Evolutionary conservation across 805 yeast species (phyloP), one percentile per base, ranked within the genome.

Genomic region (Myxozyma geophila): DNA sequence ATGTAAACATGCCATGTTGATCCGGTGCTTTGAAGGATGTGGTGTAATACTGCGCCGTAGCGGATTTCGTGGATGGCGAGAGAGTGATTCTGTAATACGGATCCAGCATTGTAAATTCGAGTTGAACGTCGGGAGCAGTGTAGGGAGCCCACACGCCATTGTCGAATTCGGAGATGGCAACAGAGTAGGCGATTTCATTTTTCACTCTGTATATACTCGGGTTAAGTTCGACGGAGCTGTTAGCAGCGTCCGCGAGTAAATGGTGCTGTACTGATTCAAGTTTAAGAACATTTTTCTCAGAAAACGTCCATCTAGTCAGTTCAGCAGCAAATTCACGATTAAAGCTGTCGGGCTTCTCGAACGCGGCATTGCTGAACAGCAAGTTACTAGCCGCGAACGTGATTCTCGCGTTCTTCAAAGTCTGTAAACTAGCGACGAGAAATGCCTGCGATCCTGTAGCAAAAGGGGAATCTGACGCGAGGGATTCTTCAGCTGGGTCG

Each of bases 1-100:
- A 92, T 1, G 97, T 89, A 79, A 92, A 95, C 83, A 95, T 89
- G 62, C 99, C 99, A 76, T 95, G 97, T 73, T 92, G 97, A 76
- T 93, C 98, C 23, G 99, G 99, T 44, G 91, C 77, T 53, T 82
- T 82, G 76, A 95, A 91, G 19, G 79, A 74, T 54, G 74, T 78
- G 46, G 81, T 72, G 72, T 85, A 87, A n/a, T 81, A 76, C 43
- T 63, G 60, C 5, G 78, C 75, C 12, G 77, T 78, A 37, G 77
- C 77, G 1, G 72, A 59, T 2, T 79, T 75, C 9, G 80, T 80
- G 50, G 79, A 73, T 36, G 82, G 80, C 19, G 75, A 70, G 72
- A 95, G 78, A 65, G 82, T 85, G 62, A 93, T 74, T 73, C 99
- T 86, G 74, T 92, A 92, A 79, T 93, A 95, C 49, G 99, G 99